These are phyloP conservation scores for Pseudotsuga menziesii DNA, from an alignment of 75 land plant species.

Conservation along the genomic window DNA sequence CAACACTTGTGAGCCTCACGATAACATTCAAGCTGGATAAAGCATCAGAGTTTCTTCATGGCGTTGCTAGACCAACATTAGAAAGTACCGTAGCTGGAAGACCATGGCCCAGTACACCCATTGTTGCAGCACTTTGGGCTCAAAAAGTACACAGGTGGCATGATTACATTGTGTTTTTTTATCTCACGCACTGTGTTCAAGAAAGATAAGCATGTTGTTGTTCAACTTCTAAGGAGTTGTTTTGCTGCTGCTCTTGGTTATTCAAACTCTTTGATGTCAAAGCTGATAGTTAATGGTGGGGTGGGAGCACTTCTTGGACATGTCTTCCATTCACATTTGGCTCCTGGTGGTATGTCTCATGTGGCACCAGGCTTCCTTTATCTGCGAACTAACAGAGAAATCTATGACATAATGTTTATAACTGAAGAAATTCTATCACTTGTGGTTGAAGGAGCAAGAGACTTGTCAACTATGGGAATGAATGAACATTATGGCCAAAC, in stretches of 20 bases:
- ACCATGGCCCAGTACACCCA: constrained; percentile 65
- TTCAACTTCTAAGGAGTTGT: constrained; percentile 68
- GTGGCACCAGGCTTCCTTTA: constrained; percentile 72
- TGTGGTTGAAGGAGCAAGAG: constrained; percentile 48
- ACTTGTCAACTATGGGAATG: constrained; percentile 19
- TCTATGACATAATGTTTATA: constrained; percentile 62
- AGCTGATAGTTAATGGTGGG: constrained; percentile 37
- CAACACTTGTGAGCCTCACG: constrained; percentile 77
- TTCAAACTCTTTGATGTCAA: constrained; percentile 13
- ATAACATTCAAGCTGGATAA: constrained; percentile 83
- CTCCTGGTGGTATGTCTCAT: constrained; percentile 13
- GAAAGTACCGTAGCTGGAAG: constrained; percentile 61
- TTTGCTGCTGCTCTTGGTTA: constrained; percentile 58
- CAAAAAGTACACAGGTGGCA: constrained; percentile 88
- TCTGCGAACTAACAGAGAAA: constrained; percentile 51
- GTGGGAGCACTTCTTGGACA: constrained; percentile 67
- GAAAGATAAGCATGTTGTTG: constrained; percentile 51
- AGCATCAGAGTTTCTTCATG: constrained; percentile 57
- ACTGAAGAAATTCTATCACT: constrained; percentile 53
- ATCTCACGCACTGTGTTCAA: constrained; percentile 48
- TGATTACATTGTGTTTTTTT: constrained; percentile 63
- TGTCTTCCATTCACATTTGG: constrained; percentile 15
- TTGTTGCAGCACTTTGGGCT: constrained; percentile 80
- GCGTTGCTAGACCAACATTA: constrained; percentile 72
- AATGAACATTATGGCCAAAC: not conserved